Evolutionary conservation across 805 yeast genomes (phyloP), one percentile per base, ranked within the genome.

Genomic region (Saturnispora ahearnii): DNA sequence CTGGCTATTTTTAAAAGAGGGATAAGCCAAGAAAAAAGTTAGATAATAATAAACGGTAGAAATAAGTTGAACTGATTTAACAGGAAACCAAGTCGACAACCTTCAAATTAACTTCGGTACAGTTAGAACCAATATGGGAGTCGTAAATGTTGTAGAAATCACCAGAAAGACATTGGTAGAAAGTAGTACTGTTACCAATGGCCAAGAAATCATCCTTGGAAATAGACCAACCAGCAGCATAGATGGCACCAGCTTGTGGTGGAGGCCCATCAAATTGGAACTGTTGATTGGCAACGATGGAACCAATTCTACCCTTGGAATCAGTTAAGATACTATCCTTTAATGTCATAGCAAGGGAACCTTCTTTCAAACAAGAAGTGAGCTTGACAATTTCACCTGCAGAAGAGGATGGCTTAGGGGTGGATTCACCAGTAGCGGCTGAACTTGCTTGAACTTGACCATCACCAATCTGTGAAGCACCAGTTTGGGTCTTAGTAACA

Each of bases 261-360:
- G 81, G 81, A 45, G 81, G 81, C 61, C 82, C 82, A 61, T 78
- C 82, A 57, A 78, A 78, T 68, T 78, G 82, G 76, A 78, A 77
- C 67, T 78, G 82, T 69, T 78, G 71, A 76, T 76, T 76, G 52
- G 81, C 79, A 55, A 77, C 81, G 64, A 77, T 76, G 41, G 81
- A 74, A 57, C 81, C 81, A 55, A 77, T 66, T 73, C 81, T 74
- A 53, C 78, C 78, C 46, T 61, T 49, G 29, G 70, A 53, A 56
- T 77, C 81, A n/a, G 64, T 72, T 61, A 77, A 69, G 47, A 72
- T 59, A 47, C 73, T 63, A 44, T 56, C 65, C 41, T 65, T 59
- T 60, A 77, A 69, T 13, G 66, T 61, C 69, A 77, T 65, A 26
- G 76, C 57, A 54, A 77, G 71, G 38, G 77, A 58, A 58, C 62